phyloP scores from a whole-genome alignment of 345 rosid species.

The Raphanus sativus region DNA sequence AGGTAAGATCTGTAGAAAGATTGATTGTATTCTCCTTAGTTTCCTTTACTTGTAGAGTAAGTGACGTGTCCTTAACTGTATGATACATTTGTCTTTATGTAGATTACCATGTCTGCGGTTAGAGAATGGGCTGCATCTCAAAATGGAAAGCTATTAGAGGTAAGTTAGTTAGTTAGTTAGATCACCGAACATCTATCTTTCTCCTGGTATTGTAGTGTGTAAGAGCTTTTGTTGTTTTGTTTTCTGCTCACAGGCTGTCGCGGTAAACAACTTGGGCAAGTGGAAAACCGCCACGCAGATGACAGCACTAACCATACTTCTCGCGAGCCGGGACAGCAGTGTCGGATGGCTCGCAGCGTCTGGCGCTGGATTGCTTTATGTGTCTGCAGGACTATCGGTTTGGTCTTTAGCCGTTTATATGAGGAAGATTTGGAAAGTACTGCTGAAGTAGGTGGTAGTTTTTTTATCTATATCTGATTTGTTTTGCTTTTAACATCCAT shows the following conservation, averaged over 20 bases:
- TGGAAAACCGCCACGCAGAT: slow-evolving; percentile 99
- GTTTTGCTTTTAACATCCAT: slow-evolving; percentile 24
- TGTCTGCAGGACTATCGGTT: slow-evolving; percentile 87
- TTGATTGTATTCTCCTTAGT: background rate
- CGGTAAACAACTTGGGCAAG: slow-evolving; percentile 95
- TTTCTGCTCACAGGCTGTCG: slow-evolving; percentile 68
- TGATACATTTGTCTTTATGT: slow-evolving; percentile 18
- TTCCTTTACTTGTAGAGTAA: background rate
- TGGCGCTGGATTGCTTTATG: slow-evolving; percentile 81
- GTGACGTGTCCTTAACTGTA: background rate
- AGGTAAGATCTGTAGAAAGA: slow-evolving; percentile 50
- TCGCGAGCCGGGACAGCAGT: slow-evolving; percentile 83
- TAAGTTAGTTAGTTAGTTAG: slow-evolving; percentile 26
- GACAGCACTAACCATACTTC: slow-evolving; percentile 86
- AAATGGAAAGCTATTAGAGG: slow-evolving; percentile 80
- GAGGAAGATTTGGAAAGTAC: slow-evolving; percentile 76
- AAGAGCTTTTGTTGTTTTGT: background rate
- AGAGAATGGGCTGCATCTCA: slow-evolving; percentile 99
- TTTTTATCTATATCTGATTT: slow-evolving; percentile 19
- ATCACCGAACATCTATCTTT: background rate
- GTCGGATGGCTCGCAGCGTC: slow-evolving; percentile 64
- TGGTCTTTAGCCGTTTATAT: slow-evolving; percentile 86
- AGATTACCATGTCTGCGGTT: slow-evolving; percentile 99
- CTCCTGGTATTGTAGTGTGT: background rate
- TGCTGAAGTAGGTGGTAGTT: slow-evolving; percentile 53